A percentile compares a stretch with the other conserved stretches of the same genome.
These are phyloP conservation scores for Discostella stelligeroides DNA, from an alignment of 108 stramenopile species.

Conservation along the genomic window DNA sequence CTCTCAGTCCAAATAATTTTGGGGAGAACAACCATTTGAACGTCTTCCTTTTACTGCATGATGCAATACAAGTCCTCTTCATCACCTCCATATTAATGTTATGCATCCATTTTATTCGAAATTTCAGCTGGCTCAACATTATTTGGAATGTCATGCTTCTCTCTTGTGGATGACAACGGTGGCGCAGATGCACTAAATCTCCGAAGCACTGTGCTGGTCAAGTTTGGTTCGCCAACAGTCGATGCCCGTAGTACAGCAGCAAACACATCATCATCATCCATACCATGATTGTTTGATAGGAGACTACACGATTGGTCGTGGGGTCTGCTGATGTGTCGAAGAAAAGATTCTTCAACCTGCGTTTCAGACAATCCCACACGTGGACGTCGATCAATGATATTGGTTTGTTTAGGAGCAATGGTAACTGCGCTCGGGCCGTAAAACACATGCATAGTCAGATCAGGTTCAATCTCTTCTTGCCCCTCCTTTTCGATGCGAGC, in stretches of 20 bases:
- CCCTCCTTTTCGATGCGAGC: background rate
- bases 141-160: background rate
- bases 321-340: background rate
- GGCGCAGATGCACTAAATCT: background rate
- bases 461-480: background rate
- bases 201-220: background rate
- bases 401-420: background rate
- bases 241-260: no score
- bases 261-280: background rate
- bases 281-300: no score
- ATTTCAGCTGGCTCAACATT: background rate
- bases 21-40: no score
- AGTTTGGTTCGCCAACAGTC: background rate
- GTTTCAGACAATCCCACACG: background rate
- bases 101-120: background rate
- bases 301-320: background rate
- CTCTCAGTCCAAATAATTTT: no score
- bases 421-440: conserved; percentile 1
- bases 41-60: no score
- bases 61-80: no score
- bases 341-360: background rate
- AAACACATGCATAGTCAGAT: background rate
- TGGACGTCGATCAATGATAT: background rate
- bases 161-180: background rate
- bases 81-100: no score